Base-by-base conservation (phyloP, 345 rosid species). In the Raphanus raphanistrum region DNA sequence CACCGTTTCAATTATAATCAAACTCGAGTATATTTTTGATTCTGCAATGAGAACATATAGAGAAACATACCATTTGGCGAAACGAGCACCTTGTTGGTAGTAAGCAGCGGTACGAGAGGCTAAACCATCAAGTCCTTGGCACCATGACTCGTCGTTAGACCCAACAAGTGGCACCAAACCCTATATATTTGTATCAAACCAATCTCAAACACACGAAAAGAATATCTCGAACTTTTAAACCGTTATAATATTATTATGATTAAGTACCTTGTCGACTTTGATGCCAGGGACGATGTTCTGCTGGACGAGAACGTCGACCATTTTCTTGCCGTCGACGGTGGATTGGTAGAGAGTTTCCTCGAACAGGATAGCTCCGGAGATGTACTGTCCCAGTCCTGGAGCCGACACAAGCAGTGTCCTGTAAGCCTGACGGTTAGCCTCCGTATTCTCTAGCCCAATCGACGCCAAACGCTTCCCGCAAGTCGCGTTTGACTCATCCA, bases 301-400 rank as follows among this genome's bases (percentile, higher is more conserved):
- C 82, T 89, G 89, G 28, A 85, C 84, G 17, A 94, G 97, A 33
- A 92, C 92, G 74, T 94, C 95, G 2, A 92, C 98, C 72, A 94
- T 94, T 87, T 92, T 94, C 82, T 83, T 88, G 25, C 97, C 98
- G 5, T 90, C 95, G 7, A 29, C 45, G 66, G 98, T 92, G 66
- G 97, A 90, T 61, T 94, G 98, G 85, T 92, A 94, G 13, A 94
- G 93, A 72, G 98, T 94, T 82, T 94, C 98, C 88, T 92, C 98
- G 60, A 94, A 94, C 55, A 94, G 91, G 69, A 94, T 94, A 31
- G 98, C 93, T 31, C 97, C 97, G 4, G 98, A 94, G 83, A 94
- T 81, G 89, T 86, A 90, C 31, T 94, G 38, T 32, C 97, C 97
- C 5, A 94, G 89, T 27, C 92, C 97, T 0, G 95, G 95, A 4